A percentile compares a stretch with the other conserved stretches of the same genome.
phyloP scores from a whole-genome alignment of 768 basidiomycete species.

The Chlorophyllum brunneum region DNA sequence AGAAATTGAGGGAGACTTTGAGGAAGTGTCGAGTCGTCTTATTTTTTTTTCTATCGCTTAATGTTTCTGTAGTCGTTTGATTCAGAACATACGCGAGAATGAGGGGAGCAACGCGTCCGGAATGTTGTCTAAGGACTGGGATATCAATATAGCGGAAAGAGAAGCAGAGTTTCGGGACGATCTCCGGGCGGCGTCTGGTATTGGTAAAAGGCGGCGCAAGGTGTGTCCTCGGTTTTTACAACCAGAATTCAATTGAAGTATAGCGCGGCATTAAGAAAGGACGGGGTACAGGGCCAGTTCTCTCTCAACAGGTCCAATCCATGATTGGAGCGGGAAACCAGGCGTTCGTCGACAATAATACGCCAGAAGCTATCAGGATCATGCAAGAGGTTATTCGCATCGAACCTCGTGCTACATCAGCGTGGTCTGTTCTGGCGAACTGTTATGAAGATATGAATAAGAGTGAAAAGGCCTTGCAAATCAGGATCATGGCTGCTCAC shows the following conservation, averaged over 20 bases:
- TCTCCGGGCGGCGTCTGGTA: conserved; percentile 67
- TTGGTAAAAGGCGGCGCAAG: conserved; percentile 54
- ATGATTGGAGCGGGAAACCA: conserved; percentile 86
- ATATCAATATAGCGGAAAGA: conserved; percentile 63
- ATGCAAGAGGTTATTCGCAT: conserved; percentile 93
- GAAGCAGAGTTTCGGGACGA: conserved; percentile 73
- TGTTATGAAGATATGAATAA: conserved; percentile 76
- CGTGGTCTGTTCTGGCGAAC: conserved; percentile 87
- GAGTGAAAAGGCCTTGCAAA: conserved; percentile 67
- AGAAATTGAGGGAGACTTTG: conserved; percentile 60
- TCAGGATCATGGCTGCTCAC: conserved; percentile 89
- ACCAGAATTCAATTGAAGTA: not conserved
- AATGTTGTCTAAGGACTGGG: conserved; percentile 66
- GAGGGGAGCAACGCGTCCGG: conserved; percentile 38
- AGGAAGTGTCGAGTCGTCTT: conserved; percentile 27
- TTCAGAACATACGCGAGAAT: conserved; percentile 57
- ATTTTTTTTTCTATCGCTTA: not conserved
- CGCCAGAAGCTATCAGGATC: conserved; percentile 64
- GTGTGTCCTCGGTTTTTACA: conserved; percentile 22
- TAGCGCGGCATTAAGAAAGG: conserved; percentile 44
- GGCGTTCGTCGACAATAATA: conserved; percentile 72
- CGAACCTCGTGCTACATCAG: conserved; percentile 77
- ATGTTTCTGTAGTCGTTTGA: conserved; percentile 39
- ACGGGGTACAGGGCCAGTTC: conserved; percentile 42
- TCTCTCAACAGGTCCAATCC: conserved; percentile 68